phyloP scores from a whole-genome alignment of 2,329 filamentous ascomycete genomes.

The Cytospora chrysosperma region DNA sequence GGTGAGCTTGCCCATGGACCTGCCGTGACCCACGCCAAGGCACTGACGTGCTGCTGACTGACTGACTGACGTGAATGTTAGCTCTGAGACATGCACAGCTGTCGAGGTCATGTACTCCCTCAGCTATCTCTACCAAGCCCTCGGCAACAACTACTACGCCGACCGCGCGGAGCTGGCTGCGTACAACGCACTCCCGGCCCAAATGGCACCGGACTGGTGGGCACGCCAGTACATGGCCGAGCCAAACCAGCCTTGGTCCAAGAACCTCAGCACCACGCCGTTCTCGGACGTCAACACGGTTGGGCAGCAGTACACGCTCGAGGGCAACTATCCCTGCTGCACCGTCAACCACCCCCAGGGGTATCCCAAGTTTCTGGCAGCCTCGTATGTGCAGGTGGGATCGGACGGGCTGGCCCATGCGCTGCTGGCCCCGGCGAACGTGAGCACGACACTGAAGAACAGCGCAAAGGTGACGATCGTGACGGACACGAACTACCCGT shows the following conservation, averaged over 20 bases:
- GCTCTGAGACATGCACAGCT: constrained; percentile 16
- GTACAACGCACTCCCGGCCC: constrained; percentile 16
- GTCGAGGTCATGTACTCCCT: constrained; percentile 21
- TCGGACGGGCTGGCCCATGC: constrained; percentile 37
- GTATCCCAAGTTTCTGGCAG: constrained; percentile 19
- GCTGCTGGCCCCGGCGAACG: constrained; percentile 46
- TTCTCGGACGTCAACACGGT: constrained; percentile 20
- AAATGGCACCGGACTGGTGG: constrained; percentile 14
- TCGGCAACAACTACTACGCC: constrained; percentile 10
- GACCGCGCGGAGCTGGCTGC: constrained; percentile 17
- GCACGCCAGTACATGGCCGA: constrained; percentile 16
- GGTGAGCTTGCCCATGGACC: constrained; percentile 1
- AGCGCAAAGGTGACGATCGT: constrained; percentile 39
- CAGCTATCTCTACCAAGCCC: constrained; percentile 18
- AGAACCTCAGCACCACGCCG: constrained; percentile 14
- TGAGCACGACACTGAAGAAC: constrained; percentile 39
- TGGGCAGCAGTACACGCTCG: constrained; percentile 20
- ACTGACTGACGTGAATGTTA: neutral
- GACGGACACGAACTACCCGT: constrained; percentile 49
- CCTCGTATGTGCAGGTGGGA: constrained; percentile 5
- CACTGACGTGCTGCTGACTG: neutral
- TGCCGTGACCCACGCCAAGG: too few species aligned
- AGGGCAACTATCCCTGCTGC: constrained; percentile 21
- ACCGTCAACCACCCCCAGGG: constrained; percentile 20
- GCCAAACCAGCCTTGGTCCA: constrained; percentile 16